phyloP scores from a whole-genome alignment of 495 filamentous ascomycete species.

The Aspergillus kassunensis region DNA sequence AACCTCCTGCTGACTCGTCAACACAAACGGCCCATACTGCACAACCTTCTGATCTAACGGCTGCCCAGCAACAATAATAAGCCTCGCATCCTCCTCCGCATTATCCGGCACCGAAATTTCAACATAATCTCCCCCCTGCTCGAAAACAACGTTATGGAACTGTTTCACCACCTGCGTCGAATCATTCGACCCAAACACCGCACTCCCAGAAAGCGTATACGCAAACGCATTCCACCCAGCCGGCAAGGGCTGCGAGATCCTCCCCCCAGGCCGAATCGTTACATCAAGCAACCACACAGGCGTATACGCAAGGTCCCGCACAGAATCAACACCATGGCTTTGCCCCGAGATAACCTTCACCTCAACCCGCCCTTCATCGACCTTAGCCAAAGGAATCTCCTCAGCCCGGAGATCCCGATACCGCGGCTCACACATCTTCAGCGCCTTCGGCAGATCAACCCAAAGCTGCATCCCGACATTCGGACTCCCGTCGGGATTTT shows the following conservation, averaged over 20 bases:
- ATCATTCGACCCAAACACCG: conserved; percentile 60
- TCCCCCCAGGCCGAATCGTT: conserved; percentile 74
- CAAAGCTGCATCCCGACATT: conserved; percentile 92
- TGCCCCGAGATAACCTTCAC: conserved; percentile 89
- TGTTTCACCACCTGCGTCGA: conserved; percentile 55
- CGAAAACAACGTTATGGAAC: conserved; percentile 90
- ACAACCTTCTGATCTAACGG: conserved; percentile 89
- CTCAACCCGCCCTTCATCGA: conserved; percentile 67
- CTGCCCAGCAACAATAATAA: conserved; percentile 80
- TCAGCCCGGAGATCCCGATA: conserved; percentile 76
- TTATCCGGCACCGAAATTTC: conserved; percentile 63
- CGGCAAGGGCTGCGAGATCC: conserved; percentile 68
- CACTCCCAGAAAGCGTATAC: conserved; percentile 71
- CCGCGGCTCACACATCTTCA: conserved; percentile 86
- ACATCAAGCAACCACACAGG: conserved; percentile 93
- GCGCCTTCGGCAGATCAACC: conserved; percentile 79
- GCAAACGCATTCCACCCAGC: conserved; percentile 87
- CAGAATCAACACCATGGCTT: conserved; percentile 75
- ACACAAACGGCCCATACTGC: conserved; percentile 94
- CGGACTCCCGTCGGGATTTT: conserved; percentile 68
- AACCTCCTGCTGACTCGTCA: conserved; percentile 79
- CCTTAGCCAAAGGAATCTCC: conserved; percentile 70
- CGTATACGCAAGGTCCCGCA: conserved; percentile 89
- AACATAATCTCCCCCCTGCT: conserved; percentile 70
- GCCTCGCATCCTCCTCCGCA: conserved; percentile 61